Conservation (phyloP, 805 yeast species). For the Schwanniomyces vanrijiae region DNA sequence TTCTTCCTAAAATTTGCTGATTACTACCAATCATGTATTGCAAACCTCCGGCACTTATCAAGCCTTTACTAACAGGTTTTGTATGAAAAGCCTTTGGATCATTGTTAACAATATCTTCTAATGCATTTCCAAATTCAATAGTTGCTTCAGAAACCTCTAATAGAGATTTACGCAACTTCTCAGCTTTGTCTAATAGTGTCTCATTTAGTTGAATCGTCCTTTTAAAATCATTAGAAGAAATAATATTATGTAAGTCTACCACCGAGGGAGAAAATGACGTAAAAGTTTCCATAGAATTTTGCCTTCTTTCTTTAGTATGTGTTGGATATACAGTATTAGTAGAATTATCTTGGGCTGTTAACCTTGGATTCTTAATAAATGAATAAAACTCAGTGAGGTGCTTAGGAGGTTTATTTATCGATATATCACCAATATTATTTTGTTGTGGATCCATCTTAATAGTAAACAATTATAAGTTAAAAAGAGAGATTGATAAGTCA, state of each 20-base stretch:
- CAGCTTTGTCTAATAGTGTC: constrained; percentile 48
- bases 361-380: constrained; percentile 34
- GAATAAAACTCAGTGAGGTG: constrained; percentile 64
- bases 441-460: background rate
- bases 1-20: constrained; percentile 64
- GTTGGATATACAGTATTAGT: background rate
- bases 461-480: background rate
- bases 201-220: constrained; percentile 48
- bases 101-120: constrained; percentile 45
- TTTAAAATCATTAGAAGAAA: constrained; percentile 60
- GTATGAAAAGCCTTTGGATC: constrained; percentile 27
- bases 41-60: constrained; percentile 72
- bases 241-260: constrained; percentile 57
- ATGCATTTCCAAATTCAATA: constrained; percentile 66
- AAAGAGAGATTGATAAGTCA: background rate
- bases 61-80: constrained; percentile 50
- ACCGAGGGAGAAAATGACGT: constrained; percentile 53
- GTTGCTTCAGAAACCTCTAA: constrained; percentile 55
- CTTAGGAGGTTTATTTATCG: constrained; percentile 35
- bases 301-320: constrained; percentile 9
- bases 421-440: background rate
- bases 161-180: constrained; percentile 47
- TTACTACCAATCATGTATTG: constrained; percentile 77
- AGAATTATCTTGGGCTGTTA: background rate
- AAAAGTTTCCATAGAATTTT: constrained; percentile 40